A percentile compares a stretch with the other conserved stretches of the same genome.
These are phyloP conservation scores for Thuidium tamariscinum DNA, from an alignment of 225 moss, liverwort and hornwort species.

Conservation along the genomic window DNA sequence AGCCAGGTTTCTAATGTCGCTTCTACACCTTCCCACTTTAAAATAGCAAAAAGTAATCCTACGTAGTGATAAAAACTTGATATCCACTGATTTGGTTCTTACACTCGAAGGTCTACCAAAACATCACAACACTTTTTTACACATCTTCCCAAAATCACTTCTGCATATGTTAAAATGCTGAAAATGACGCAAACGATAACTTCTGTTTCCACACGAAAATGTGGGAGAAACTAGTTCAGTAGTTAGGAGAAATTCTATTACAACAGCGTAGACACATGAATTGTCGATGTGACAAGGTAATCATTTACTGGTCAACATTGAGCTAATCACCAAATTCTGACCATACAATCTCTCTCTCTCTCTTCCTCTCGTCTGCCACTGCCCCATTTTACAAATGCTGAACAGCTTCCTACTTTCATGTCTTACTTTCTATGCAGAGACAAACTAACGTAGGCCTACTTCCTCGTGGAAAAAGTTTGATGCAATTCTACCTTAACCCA, in stretches of 20 bases:
- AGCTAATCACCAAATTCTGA: constrained; percentile 10
- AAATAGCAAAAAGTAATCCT: neutral
- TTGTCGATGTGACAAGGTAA: neutral
- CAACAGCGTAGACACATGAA: neutral
- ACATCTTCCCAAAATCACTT: neutral
- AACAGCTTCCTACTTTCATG: neutral
- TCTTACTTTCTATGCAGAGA: neutral
- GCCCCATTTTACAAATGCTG: neutral
- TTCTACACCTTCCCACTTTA: neutral
- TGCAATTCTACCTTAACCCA: constrained; percentile 26
- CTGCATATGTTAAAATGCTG: neutral
- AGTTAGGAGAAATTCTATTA: neutral
- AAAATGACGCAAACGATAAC: neutral
- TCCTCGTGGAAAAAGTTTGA: neutral
- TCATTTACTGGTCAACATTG: neutral
- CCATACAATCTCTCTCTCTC: neutral
- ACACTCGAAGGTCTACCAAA: neutral
- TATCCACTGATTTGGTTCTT: neutral
- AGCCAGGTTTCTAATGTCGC: neutral
- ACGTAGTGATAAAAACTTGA: neutral
- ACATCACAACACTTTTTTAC: neutral
- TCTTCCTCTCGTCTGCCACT: neutral
- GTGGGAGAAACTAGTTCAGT: neutral
- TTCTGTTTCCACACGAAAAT: neutral
- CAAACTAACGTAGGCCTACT: neutral